Conservation (phyloP, 2,329 filamentous ascomycete genomes). For the Phoma sp. region DNA sequence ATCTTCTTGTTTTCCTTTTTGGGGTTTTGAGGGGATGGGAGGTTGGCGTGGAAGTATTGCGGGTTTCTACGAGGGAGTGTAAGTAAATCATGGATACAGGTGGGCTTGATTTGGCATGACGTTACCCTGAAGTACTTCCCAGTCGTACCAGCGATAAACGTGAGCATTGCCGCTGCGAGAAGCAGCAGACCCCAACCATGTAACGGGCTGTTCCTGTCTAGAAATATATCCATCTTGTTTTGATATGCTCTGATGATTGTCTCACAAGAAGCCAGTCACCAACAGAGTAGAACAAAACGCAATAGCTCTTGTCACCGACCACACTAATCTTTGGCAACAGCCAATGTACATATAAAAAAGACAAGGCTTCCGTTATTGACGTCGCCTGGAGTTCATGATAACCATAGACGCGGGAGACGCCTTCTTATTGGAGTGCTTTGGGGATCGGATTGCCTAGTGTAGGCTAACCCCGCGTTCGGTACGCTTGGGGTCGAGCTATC, state of each 20-base stretch:
- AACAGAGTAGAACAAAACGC: too few relatives aligned
- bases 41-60: neutral
- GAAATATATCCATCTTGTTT: neutral
- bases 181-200: neutral
- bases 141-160: neutral
- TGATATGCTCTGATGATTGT: too few relatives aligned
- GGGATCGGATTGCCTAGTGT: constrained; percentile 14
- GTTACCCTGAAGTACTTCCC: constrained; percentile 2
- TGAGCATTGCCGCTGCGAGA: constrained; percentile 4
- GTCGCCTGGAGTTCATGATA: neutral
- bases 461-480: constrained; percentile 11
- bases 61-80: neutral
- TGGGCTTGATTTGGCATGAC: neutral
- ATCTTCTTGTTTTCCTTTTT: constrained; percentile 26
- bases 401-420: constrained; percentile 10
- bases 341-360: too few relatives aligned
- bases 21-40: too few relatives aligned
- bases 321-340: too few relatives aligned
- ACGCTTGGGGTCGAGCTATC: neutral
- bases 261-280: too few relatives aligned
- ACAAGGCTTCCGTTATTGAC: neutral
- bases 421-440: neutral
- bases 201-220: neutral
- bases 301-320: neutral
- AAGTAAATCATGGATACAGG: neutral